Conservation (phyloP, 2,329 filamentous ascomycete species). For the Talaromyces sp. region DNA sequence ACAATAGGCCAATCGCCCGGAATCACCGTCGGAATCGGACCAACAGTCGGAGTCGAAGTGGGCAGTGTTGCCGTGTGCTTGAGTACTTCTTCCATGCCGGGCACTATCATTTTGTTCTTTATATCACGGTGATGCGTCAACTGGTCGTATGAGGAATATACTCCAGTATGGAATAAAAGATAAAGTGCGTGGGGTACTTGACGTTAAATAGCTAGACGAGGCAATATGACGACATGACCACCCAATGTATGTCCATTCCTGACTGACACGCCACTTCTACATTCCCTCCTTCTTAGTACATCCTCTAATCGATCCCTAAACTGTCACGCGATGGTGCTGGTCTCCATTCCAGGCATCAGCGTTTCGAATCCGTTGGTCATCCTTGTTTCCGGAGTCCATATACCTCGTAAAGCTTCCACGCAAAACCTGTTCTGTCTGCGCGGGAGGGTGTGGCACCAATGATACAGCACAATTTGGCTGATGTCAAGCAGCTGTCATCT, state of each 20-base stretch:
- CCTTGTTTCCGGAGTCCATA: not conserved
- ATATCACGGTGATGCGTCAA: not conserved
- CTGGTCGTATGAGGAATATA: not conserved
- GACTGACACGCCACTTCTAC: not conserved
- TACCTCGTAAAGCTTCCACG: not conserved
- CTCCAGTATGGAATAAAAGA: not conserved
- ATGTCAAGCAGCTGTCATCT: slow-evolving; percentile 6
- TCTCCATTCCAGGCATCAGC: slow-evolving; percentile 8
- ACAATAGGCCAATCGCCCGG: slow-evolving; percentile 35
- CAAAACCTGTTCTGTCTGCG: slow-evolving; percentile 2
- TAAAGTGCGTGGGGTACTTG: too few relatives aligned
- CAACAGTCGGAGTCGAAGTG: slow-evolving; percentile 34
- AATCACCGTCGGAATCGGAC: slow-evolving; percentile 44
- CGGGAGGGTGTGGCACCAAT: not conserved
- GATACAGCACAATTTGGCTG: not conserved
- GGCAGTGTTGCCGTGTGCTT: slow-evolving; percentile 19
- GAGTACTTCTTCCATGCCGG: slow-evolving; percentile 16
- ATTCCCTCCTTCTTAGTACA: not conserved
- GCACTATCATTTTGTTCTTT: slow-evolving; percentile 1
- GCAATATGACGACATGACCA: slow-evolving; percentile 6
- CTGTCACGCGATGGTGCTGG: not conserved
- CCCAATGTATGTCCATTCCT: not conserved
- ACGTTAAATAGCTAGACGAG: slow-evolving; percentile 1
- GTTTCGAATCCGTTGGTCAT: not conserved
- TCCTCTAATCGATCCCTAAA: not conserved